A percentile compares a stretch with the other conserved stretches of the same genome.
Evolutionary conservation across 2,329 filamentous ascomycete species (phyloP).

Genomic region (Nannizziopsis barbatae): DNA sequence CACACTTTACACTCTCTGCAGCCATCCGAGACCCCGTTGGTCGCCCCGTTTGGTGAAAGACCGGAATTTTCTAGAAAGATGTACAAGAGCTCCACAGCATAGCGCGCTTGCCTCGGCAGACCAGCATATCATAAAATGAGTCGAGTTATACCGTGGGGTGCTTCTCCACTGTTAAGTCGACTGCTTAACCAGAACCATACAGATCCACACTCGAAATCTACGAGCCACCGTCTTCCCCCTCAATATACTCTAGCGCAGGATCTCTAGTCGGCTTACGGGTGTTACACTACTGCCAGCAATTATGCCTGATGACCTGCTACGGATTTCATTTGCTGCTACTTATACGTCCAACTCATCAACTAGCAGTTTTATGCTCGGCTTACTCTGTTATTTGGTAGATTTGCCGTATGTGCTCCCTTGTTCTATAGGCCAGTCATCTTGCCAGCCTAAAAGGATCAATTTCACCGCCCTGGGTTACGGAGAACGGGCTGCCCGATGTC

Average conservation of each 20-base stretch:
- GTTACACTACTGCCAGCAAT: slow-evolving; percentile 5
- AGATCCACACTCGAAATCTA: too few species aligned
- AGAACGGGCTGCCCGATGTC: slow-evolving; percentile 7
- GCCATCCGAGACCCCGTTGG: slow-evolving; percentile 2
- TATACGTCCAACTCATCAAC: slow-evolving; percentile 1
- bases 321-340: neutral
- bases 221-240: too few species aligned
- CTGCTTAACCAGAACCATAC: too few species aligned
- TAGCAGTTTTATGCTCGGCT: neutral
- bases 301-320: slow-evolving; percentile 3
- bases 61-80: slow-evolving; percentile 6
- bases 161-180: too few species aligned
- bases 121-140: neutral
- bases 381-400: slow-evolving; percentile 1
- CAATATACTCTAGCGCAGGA: too few species aligned
- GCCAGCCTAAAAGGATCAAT: neutral
- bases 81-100: too few species aligned
- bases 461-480: neutral
- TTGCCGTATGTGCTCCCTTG: slow-evolving; percentile 3
- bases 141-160: too few species aligned
- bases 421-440: neutral
- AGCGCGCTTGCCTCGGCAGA: neutral
- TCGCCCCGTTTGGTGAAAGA: neutral
- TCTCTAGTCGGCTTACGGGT: neutral
- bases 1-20: slow-evolving; percentile 3